Base-by-base conservation (phyloP, 139 green algal genomes). In the Diplosphaera chodatii region DNA sequence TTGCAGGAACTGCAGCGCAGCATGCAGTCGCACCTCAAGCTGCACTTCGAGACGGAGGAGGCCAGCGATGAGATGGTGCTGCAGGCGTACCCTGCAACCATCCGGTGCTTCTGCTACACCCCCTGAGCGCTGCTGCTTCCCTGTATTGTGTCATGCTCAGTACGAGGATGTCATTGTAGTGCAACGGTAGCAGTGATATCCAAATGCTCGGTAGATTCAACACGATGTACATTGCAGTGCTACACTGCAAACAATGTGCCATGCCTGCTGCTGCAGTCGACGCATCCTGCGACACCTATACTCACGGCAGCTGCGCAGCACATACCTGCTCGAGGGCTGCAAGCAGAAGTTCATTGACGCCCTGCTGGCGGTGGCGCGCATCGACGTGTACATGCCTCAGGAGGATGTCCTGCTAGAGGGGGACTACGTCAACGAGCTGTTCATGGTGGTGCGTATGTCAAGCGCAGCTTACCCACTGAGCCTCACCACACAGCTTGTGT, bases 1-100 rank as follows among this genome's bases (percentile, higher is more conserved):
- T 28, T 59, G 18, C 71, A 79, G 55, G 77, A 84, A 23, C 67
- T 89, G 34, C 72, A 72, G 21, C 74, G 77, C 16, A 75, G 75
- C 33, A 92, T 92, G 87, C 63, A 83, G 32, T 75, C 83, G 30
- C 87, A 92, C 67, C 69, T 92, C 31, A 71, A 83, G 32, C 79
- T 92, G 33, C 83, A 88, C 67, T 92, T 92, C 73, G 76, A 87
- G 73, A 80, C 76, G 63, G 72, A 81, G n/a, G 68, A 89, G 40
- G 75, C 80, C 25, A 70, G 66, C 25, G 87, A 92, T 64, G 84
- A 91, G 59, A 33, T 72, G 37, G 82, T 89, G 62, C 74, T 89
- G 67, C 41, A 32, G 1, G 74, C 79, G 13, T 89, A 80, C 69
- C 84, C 84, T 10, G 82, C 79, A 18, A 78, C 82, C 40, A 77